Evolutionary conservation across 176 grass and related monocot genomes (phyloP), one percentile per base, ranked within the genome.

Genomic region (Lolium multiflorum): DNA sequence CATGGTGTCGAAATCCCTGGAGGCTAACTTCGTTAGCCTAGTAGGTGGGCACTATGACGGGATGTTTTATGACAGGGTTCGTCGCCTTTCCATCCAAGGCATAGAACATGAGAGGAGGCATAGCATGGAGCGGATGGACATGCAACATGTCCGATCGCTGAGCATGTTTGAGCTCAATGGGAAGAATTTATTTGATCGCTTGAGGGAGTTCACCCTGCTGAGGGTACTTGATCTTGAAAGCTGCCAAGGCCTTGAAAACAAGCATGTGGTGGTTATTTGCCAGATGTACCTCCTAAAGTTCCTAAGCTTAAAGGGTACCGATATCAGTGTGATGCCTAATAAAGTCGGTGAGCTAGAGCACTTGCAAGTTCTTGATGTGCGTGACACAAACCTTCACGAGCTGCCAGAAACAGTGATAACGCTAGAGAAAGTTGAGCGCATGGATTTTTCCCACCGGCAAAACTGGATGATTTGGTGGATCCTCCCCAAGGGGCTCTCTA

Each of bases 301-400:
- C 22, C 5, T 80, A 58, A 18, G 13, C 14, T 11, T 80, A 5
- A 64, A 11, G 5, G 1, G 9, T 25, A 80, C 58, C 1, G 7
- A 47, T 28, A 15, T 80, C 6, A 43, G 7, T 5, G 15, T 3
- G 39, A 48, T 80, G 13, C 62, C 62, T 16, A 0, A 14, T 2
- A 1, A 66, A 66, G 26, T 66, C 2, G 12, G 25, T 16, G 62
- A 31, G 11, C 62, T 66, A 2, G 26, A 66, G 62, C 25, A 66
- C 7, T 8, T 66, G 62, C 12, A 66, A 3, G 6, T 7, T 0
- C 62, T 66, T 31, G 26, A 66, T 66, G 62, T 35, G 0, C 25
- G 25, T 35, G 5, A 7, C 3, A 66, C 62, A 3, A 3, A 7
- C 5, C 4, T 66, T 31, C 0, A 0, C 0, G 13, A 16, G 0